phyloP scores from a whole-genome alignment of 805 yeast genomes.

The Suhomyces kilbournensis region DNA sequence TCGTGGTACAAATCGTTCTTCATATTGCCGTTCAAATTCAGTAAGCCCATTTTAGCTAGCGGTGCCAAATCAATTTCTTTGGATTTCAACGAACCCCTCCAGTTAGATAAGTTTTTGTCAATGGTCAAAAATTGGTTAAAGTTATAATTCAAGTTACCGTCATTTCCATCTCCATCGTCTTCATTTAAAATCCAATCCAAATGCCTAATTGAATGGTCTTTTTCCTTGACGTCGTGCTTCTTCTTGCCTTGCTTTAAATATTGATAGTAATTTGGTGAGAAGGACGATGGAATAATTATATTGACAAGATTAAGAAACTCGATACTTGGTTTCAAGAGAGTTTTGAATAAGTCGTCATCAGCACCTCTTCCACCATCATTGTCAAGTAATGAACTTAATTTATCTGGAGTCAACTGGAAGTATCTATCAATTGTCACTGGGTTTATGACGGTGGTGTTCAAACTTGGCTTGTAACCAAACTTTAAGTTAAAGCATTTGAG shows the following conservation, averaged over 20 bases:
- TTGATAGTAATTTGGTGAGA: constrained; percentile 45
- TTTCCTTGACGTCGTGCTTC: constrained; percentile 19
- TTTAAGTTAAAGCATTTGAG: constrained; percentile 41
- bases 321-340: constrained; percentile 39
- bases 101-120: constrained; percentile 38
- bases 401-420: constrained; percentile 44
- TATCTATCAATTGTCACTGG: constrained; percentile 46
- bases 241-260: constrained; percentile 28
- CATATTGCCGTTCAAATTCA: constrained; percentile 19
- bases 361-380: constrained; percentile 13
- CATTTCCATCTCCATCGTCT: constrained; percentile 48
- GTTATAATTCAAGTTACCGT: constrained; percentile 45
- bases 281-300: constrained; percentile 45
- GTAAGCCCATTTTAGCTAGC: constrained; percentile 25
- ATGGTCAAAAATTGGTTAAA: constrained; percentile 41
- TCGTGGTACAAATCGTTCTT: constrained; percentile 32
- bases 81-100: constrained; percentile 38
- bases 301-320: constrained; percentile 44
- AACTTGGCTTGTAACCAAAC: constrained; percentile 45
- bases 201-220: constrained; percentile 13
- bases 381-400: constrained; percentile 34
- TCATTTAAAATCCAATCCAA: constrained; percentile 45
- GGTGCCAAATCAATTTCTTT: constrained; percentile 21
- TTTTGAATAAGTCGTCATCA: constrained; percentile 32
- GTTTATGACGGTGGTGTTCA: constrained; percentile 45